Conservation (phyloP, 169 alveolate genomes). For the Hepatocystis sp. region DNA sequence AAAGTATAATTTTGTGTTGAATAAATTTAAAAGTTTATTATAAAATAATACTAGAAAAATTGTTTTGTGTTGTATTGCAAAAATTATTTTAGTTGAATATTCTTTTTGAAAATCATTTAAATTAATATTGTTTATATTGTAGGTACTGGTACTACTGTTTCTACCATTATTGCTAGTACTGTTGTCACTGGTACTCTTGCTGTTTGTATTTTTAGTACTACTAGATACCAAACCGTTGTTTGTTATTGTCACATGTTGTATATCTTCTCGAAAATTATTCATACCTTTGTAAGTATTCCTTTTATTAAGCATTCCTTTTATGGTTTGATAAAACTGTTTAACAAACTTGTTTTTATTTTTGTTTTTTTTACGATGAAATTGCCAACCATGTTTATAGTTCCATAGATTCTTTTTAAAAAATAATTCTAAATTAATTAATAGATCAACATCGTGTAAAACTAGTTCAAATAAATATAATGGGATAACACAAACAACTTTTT, state of each 20-base stretch:
- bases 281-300: background rate
- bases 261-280: slow-evolving; percentile 15
- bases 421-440: slow-evolving; percentile 39
- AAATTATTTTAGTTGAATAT: slow-evolving; percentile 15
- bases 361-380: background rate
- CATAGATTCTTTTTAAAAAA: slow-evolving; percentile 42
- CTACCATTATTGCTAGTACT: slow-evolving; percentile 1
- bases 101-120: slow-evolving; percentile 49
- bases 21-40: slow-evolving; percentile 43
- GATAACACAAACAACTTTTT: background rate
- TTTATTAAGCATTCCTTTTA: background rate
- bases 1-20: slow-evolving; percentile 31
- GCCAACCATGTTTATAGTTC: slow-evolving; percentile 15
- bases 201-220: background rate
- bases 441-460: slow-evolving; percentile 12
- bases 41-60: slow-evolving; percentile 47
- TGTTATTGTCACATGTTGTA: slow-evolving; percentile 1
- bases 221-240: too few relatives aligned
- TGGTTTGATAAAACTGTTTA: background rate
- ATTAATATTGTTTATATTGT: slow-evolving; percentile 30
- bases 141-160: background rate
- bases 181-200: background rate
- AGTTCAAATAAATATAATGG: slow-evolving; percentile 33
- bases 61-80: slow-evolving; percentile 17
- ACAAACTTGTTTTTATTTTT: background rate